Conservation (phyloP, 495 filamentous ascomycete species). For the Pseudotulostoma volvatum region DNA sequence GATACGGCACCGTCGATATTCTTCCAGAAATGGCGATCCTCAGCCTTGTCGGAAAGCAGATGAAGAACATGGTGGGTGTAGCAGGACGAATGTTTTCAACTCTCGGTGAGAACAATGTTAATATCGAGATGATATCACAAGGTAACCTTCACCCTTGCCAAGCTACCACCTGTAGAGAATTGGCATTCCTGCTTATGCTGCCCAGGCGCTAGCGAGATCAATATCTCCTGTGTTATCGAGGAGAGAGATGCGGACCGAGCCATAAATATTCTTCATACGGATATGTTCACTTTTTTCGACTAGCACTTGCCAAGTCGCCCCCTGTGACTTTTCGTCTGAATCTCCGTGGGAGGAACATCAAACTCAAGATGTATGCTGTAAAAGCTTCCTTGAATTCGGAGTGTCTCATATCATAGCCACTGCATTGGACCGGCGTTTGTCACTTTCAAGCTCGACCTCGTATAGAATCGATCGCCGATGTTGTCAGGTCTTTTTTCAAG, state of each 20-base stretch:
- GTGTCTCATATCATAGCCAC: too few relatives aligned
- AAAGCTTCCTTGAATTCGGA: too few relatives aligned
- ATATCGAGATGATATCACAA: slow-evolving; percentile 97
- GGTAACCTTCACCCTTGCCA: slow-evolving; percentile 33
- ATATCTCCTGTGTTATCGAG: slow-evolving; percentile 94
- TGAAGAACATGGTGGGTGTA: slow-evolving; percentile 90
- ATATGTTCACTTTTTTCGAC: slow-evolving; percentile 55
- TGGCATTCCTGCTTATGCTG: not conserved
- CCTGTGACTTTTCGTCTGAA: too few relatives aligned
- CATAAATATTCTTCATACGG: slow-evolving; percentile 87
- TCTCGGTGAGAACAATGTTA: slow-evolving; percentile 72
- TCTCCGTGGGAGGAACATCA: too few relatives aligned
- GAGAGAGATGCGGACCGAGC: slow-evolving; percentile 77
- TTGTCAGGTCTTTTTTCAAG: too few relatives aligned
- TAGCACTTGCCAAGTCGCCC: too few relatives aligned
- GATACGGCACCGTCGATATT: slow-evolving; percentile 73
- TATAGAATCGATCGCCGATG: too few relatives aligned
- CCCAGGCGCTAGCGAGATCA: slow-evolving; percentile 90
- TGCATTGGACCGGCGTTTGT: too few relatives aligned
- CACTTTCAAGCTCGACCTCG: too few relatives aligned
- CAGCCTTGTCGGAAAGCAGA: slow-evolving; percentile 76
- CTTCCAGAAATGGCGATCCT: slow-evolving; percentile 81
- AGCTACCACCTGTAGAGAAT: not conserved
- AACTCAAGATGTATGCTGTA: too few relatives aligned
- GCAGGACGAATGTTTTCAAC: slow-evolving; percentile 81